Evolutionary conservation across 495 filamentous ascomycete species (phyloP).

Genomic region (Sporormia fimetaria): DNA sequence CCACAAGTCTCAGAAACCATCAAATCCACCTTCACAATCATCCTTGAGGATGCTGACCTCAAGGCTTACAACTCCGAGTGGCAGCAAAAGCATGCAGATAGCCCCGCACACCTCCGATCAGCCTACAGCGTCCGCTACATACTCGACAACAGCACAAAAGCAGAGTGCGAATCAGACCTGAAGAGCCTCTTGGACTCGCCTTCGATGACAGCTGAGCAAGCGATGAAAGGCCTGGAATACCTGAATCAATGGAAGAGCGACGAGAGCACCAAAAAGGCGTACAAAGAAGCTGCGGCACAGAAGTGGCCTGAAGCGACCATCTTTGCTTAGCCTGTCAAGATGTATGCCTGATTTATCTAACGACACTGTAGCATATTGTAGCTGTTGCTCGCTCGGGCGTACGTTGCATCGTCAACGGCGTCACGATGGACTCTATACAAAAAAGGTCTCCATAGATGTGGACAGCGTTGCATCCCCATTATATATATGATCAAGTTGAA

Average conservation of each 20-base stretch:
- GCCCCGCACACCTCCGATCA: constrained; percentile 50
- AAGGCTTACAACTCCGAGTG: constrained; percentile 58
- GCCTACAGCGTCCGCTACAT: constrained; percentile 49
- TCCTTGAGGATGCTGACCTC: constrained; percentile 46
- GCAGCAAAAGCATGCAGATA: constrained; percentile 49
- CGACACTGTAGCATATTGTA: too few relatives aligned
- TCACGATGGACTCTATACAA: too few relatives aligned
- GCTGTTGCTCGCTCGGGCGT: too few relatives aligned
- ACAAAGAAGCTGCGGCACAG: constrained; percentile 50
- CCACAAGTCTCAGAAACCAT: constrained; percentile 54
- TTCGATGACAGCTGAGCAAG: constrained; percentile 48
- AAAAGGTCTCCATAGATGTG: too few relatives aligned
- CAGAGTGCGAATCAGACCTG: constrained; percentile 50
- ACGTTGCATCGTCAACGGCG: too few relatives aligned
- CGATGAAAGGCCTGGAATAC: constrained; percentile 45
- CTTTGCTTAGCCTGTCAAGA: too few relatives aligned
- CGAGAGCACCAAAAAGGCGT: constrained; percentile 40
- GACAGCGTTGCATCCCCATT: too few relatives aligned
- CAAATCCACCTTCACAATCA: constrained; percentile 50
- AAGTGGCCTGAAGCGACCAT: constrained; percentile 62
- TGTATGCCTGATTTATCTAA: too few relatives aligned
- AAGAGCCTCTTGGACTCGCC: constrained; percentile 44
- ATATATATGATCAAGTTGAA: too few relatives aligned
- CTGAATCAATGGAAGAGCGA: constrained; percentile 51
- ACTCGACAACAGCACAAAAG: constrained; percentile 45